Conservation (phyloP, 2,329 filamentous ascomycete genomes). For the Apiospora phragmitis region DNA sequence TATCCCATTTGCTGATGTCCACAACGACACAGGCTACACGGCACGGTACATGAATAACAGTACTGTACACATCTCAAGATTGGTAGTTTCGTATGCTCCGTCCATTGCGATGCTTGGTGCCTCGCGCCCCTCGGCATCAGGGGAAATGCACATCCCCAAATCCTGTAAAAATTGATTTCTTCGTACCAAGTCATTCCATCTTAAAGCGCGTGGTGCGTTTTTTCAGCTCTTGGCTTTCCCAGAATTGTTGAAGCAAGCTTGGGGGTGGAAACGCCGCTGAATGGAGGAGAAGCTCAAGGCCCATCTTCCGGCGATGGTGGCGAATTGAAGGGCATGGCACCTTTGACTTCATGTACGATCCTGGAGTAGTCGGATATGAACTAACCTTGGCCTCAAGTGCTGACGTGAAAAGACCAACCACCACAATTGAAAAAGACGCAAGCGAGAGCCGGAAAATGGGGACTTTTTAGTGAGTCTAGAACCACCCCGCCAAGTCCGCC, state of each 20-base stretch:
- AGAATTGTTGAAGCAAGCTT: not conserved
- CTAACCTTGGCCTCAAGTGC: not conserved
- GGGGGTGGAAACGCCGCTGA: not conserved
- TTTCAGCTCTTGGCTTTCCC: not conserved
- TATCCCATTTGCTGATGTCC: too few species aligned
- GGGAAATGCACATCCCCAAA: too few species aligned
- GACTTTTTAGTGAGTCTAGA: not conserved
- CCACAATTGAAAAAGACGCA: not conserved
- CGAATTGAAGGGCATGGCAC: not conserved
- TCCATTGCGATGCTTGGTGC: not conserved
- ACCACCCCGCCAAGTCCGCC: not conserved
- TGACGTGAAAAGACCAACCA: not conserved
- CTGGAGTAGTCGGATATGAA: not conserved
- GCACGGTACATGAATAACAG: too few species aligned
- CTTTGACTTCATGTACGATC: not conserved
- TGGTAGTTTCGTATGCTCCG: not conserved
- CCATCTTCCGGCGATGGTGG: not conserved
- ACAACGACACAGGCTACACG: too few species aligned
- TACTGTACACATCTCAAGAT: not conserved
- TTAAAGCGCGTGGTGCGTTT: too few species aligned
- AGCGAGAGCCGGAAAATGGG: not conserved
- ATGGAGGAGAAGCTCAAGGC: not conserved
- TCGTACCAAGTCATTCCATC: too few species aligned
- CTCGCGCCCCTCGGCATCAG: not conserved
- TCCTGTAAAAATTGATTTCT: too few species aligned